Conservation (phyloP, 129 eudicot species). For the Sambucus nigra region DNA sequence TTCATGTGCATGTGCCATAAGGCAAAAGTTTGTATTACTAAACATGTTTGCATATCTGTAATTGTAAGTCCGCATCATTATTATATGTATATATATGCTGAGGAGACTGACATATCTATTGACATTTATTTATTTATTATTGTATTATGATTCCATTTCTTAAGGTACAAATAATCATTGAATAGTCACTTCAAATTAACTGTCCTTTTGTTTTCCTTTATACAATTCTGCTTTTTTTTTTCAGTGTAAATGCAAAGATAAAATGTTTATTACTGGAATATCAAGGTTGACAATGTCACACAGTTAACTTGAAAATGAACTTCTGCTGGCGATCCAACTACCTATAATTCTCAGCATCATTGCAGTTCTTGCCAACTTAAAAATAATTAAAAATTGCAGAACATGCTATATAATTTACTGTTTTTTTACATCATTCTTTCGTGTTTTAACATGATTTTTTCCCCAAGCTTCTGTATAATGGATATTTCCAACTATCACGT, state of each 20-base stretch:
- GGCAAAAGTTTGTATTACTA: not conserved
- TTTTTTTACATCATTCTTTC: not conserved
- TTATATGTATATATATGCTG: not conserved
- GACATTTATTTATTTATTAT: not conserved
- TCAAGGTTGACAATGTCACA: not conserved
- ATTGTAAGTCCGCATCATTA: not conserved
- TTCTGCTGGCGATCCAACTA: not conserved
- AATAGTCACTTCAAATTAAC: too few species aligned
- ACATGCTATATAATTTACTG: not conserved
- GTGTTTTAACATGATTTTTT: not conserved
- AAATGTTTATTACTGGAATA: not conserved
- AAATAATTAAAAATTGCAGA: too few species aligned
- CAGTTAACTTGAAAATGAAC: not conserved
- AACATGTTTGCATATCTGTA: not conserved
- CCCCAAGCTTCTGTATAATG: not conserved
- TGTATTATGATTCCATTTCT: not conserved
- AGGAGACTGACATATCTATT: not conserved
- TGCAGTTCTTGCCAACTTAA: too few species aligned
- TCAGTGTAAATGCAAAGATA: not conserved
- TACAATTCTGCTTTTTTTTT: not conserved
- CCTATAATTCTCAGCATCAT: not conserved
- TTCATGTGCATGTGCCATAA: constrained; percentile 8
- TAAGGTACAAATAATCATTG: not conserved
- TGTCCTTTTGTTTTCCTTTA: too few species aligned
- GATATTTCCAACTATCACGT: not conserved